A percentile compares a stretch with the other conserved stretches of the same genome.
These are phyloP conservation scores for Kwoniella bestiolae DNA, from an alignment of 768 basidiomycete genomes.

Conservation along the genomic window DNA sequence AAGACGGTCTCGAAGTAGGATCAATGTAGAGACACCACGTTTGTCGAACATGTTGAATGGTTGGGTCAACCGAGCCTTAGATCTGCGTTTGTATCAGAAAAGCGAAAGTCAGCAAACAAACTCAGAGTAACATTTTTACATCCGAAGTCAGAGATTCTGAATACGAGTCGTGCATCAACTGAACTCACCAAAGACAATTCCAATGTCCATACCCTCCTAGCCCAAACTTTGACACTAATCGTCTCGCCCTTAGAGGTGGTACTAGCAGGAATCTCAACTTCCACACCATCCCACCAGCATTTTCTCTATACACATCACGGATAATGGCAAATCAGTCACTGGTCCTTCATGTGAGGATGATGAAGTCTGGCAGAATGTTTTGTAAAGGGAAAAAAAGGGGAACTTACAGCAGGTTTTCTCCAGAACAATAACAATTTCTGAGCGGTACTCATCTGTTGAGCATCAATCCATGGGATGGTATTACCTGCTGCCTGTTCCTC, in stretches of 20 bases:
- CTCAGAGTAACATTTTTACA: no score
- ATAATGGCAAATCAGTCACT: neutral
- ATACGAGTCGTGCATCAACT: no score
- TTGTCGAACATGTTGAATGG: no score
- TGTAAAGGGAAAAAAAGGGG: constrained; percentile 14
- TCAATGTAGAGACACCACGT: no score
- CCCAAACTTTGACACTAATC: constrained; percentile 85
- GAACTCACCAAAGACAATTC: constrained; percentile 86
- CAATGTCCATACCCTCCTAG: constrained; percentile 95
- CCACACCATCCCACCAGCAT: constrained; percentile 99
- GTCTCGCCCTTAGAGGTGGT: constrained; percentile 60
- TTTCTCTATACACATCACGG: constrained; percentile 69
- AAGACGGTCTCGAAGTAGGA: no score
- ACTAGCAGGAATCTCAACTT: constrained; percentile 74
- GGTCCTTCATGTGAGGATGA: neutral
- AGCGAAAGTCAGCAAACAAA: no score
- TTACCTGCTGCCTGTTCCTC: constrained; percentile 24
- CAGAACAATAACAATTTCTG: constrained; percentile 97
- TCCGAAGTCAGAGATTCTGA: no score
- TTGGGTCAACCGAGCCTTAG: no score
- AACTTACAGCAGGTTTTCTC: constrained; percentile 96
- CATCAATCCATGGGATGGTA: constrained; percentile 76
- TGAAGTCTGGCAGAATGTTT: neutral
- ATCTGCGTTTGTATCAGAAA: no score
- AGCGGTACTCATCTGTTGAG: constrained; percentile 92